A percentile compares a stretch with the other conserved stretches of the same genome.
Evolutionary conservation across 192 early-diverging fungal species (phyloP).

Genomic region (Backusella australiensis): DNA sequence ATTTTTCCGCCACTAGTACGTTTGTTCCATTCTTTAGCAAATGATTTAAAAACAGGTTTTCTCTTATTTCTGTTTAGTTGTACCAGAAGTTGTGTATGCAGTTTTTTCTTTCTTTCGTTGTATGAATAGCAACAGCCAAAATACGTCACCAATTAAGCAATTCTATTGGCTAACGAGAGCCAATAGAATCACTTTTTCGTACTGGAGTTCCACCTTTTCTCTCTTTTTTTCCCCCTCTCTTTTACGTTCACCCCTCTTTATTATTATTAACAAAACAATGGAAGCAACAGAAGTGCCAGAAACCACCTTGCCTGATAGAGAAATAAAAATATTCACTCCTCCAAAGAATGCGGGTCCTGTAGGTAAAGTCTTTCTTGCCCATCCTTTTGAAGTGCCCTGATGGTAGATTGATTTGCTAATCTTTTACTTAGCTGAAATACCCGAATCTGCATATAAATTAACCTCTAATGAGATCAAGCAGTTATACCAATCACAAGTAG

Average conservation of each 20-base stretch:
- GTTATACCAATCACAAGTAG: constrained; percentile 58
- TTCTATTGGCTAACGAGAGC: too few species aligned
- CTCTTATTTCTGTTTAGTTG: too few species aligned
- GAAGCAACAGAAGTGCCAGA: background rate
- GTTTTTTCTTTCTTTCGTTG: too few species aligned
- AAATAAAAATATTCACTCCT: constrained; percentile 18
- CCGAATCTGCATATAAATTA: constrained; percentile 86
- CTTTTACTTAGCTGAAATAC: constrained; percentile 63
- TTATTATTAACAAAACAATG: background rate
- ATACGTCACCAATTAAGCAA: too few species aligned
- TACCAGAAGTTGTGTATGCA: too few species aligned
- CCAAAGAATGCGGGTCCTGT: constrained; percentile 15
- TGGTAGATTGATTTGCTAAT: background rate
- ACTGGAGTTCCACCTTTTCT: background rate
- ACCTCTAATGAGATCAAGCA: constrained; percentile 66
- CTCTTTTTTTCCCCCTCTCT: background rate
- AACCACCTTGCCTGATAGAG: constrained; percentile 6
- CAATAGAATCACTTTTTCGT: too few species aligned
- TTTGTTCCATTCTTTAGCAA: too few species aligned
- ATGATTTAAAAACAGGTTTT: too few species aligned
- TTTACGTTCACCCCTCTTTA: background rate
- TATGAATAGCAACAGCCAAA: too few species aligned
- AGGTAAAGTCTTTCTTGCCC: constrained; percentile 1
- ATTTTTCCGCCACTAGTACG: too few species aligned
- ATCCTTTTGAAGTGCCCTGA: background rate